A percentile compares a stretch with the other conserved stretches of the same genome.
Evolutionary conservation across 106 monocot genomes (phyloP).

Genomic region (Vanilla planifolia): DNA sequence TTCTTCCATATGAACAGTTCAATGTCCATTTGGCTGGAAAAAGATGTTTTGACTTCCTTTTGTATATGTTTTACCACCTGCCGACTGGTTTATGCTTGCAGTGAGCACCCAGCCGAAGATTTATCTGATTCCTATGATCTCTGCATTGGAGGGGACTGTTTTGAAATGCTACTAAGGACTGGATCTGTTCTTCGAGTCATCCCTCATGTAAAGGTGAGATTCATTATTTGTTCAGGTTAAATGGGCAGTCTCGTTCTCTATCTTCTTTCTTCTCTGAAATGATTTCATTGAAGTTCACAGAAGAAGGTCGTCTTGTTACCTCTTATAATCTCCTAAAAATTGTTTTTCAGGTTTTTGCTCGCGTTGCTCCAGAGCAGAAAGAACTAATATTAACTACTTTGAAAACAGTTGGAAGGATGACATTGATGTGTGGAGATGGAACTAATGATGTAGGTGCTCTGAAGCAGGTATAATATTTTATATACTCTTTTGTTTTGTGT

Average conservation of each 20-base stretch:
- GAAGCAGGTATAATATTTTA: constrained; percentile 59
- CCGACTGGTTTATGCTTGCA: constrained; percentile 7
- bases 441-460: constrained; percentile 99
- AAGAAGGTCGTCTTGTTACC: neutral
- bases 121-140: constrained; percentile 90
- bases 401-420: constrained; percentile 90
- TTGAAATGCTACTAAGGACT: constrained; percentile 82
- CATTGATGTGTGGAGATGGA: constrained; percentile 99
- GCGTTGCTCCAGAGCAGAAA: constrained; percentile 98
- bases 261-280: neutral
- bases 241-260: neutral
- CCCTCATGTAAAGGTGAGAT: constrained; percentile 84
- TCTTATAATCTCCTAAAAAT: neutral
- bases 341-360: constrained; percentile 96
- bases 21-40: neutral
- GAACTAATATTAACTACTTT: constrained; percentile 91
- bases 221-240: neutral
- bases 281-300: too few relatives aligned
- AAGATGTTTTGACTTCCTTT: neutral
- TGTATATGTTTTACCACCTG: neutral
- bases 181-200: constrained; percentile 75
- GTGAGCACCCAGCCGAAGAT: constrained; percentile 66
- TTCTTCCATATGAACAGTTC: too few relatives aligned
- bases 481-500: constrained; percentile 1
- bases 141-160: constrained; percentile 94